Percentiles rank a stretch among this genome's conserved stretches.
These are phyloP conservation scores for Nemophila menziesii DNA, from an alignment of 257 asterid genomes.

Conservation along the genomic window DNA sequence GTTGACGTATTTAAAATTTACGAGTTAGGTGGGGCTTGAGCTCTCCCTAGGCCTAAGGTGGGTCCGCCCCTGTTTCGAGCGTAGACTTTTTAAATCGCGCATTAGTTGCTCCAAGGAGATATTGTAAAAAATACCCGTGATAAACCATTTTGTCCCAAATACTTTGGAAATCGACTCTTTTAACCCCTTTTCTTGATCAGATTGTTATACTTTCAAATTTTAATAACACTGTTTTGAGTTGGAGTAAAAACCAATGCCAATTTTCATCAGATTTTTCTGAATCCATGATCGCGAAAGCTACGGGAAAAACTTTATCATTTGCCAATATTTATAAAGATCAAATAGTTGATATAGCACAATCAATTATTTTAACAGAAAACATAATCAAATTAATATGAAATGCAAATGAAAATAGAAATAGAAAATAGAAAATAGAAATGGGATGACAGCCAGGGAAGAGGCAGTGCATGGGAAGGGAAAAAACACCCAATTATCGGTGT, in stretches of 20 bases:
- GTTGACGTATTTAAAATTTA: too few relatives aligned
- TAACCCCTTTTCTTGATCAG: constrained; percentile 85
- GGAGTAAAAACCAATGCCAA: constrained; percentile 89
- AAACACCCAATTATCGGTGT: constrained; percentile 10
- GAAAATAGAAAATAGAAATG: constrained; percentile 2
- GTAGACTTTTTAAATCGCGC: constrained; percentile 76
- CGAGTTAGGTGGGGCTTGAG: too few relatives aligned
- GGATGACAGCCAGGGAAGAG: constrained; percentile 88
- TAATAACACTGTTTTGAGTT: constrained; percentile 62
- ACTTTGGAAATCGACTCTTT: constrained; percentile 56
- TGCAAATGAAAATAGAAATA: background rate
- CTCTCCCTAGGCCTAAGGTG: too few relatives aligned
- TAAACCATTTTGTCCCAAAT: constrained; percentile 55
- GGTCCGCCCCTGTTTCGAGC: too few relatives aligned
- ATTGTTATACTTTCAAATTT: constrained; percentile 53
- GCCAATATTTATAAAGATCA: too few relatives aligned
- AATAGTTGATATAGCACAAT: too few relatives aligned
- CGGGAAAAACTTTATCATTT: constrained; percentile 71
- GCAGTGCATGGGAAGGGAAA: constrained; percentile 72
- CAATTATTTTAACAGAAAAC: too few relatives aligned
- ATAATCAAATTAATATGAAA: too few relatives aligned
- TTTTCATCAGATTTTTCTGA: constrained; percentile 73
- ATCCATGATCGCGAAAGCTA: constrained; percentile 93
- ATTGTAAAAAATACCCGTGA: constrained; percentile 71
- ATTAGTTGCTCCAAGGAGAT: constrained; percentile 73